A percentile compares a stretch with the other conserved stretches of the same genome.
phyloP scores from a whole-genome alignment of 169 alveolate species.

The Cystoisospora suis region DNA sequence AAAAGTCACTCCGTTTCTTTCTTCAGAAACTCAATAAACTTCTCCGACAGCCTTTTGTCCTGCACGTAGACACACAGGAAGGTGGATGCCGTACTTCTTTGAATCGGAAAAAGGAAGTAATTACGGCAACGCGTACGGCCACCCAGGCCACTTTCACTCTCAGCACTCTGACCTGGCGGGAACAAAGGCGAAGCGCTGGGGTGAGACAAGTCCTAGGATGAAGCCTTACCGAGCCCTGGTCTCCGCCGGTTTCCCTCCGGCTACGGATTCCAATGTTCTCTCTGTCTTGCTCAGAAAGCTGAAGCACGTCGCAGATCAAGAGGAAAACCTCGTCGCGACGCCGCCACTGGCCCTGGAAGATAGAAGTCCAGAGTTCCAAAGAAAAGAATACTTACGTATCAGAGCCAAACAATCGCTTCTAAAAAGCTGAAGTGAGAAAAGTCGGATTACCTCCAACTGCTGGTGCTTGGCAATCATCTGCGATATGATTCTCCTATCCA shows the following conservation, averaged over 20 bases:
- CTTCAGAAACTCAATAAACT: constrained; percentile 40
- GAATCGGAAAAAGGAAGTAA: too few relatives aligned
- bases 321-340: constrained; percentile 49
- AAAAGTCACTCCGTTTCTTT: constrained; percentile 27
- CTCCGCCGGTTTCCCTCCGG: neutral
- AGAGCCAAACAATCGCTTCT: neutral
- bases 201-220: too few relatives aligned
- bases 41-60: constrained; percentile 48
- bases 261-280: constrained; percentile 40
- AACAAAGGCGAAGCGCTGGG: too few relatives aligned
- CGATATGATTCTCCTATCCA: constrained; percentile 34
- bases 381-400: neutral
- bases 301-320: constrained; percentile 51
- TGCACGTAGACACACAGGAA: neutral
- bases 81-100: too few relatives aligned
- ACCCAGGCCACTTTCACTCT: too few relatives aligned
- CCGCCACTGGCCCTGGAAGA: constrained; percentile 46
- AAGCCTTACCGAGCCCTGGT: neutral
- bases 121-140: too few relatives aligned
- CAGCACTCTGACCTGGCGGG: too few relatives aligned
- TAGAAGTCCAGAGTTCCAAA: too few relatives aligned
- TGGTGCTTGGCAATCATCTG: constrained; percentile 57
- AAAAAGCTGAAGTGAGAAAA: neutral
- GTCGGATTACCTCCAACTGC: constrained; percentile 33
- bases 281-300: constrained; percentile 43